Evolutionary conservation across 495 filamentous ascomycete species (phyloP).

Genomic region (Penicilliopsis zonata): DNA sequence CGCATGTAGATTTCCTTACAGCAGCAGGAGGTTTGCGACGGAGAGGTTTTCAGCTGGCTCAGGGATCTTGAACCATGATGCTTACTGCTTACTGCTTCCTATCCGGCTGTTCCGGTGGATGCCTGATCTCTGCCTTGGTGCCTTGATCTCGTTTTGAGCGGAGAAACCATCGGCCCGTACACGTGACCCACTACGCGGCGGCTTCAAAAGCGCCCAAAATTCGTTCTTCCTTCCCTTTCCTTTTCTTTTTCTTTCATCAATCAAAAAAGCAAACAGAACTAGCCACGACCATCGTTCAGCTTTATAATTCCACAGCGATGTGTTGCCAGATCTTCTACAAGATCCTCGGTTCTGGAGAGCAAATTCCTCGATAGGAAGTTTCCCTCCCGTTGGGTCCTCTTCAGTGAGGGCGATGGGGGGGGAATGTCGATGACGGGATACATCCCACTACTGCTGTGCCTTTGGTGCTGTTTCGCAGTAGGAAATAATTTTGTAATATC

Average conservation of each 20-base stretch:
- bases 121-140: too few relatives aligned
- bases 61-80: too few relatives aligned
- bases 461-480: too few relatives aligned
- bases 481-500: too few relatives aligned
- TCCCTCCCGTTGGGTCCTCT: constrained; percentile 48
- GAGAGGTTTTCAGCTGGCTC: too few relatives aligned
- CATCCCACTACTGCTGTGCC: too few relatives aligned
- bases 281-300: constrained; percentile 54
- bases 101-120: too few relatives aligned
- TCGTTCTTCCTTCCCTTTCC: constrained; percentile 7
- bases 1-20: too few relatives aligned
- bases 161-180: constrained; percentile 13
- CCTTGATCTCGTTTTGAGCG: too few relatives aligned
- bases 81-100: too few relatives aligned
- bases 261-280: constrained; percentile 47
- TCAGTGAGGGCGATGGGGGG: constrained; percentile 52
- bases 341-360: constrained; percentile 46
- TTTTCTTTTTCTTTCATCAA: constrained; percentile 33
- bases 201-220: too few relatives aligned
- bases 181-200: constrained; percentile 11
- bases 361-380: constrained; percentile 55
- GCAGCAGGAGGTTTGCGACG: too few relatives aligned
- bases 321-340: constrained; percentile 44
- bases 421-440: constrained; percentile 59
- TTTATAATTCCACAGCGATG: constrained; percentile 39